These are phyloP conservation scores for Rhododendron simsii DNA, from an alignment of 148 eudicot genomes.

Conservation along the genomic window DNA sequence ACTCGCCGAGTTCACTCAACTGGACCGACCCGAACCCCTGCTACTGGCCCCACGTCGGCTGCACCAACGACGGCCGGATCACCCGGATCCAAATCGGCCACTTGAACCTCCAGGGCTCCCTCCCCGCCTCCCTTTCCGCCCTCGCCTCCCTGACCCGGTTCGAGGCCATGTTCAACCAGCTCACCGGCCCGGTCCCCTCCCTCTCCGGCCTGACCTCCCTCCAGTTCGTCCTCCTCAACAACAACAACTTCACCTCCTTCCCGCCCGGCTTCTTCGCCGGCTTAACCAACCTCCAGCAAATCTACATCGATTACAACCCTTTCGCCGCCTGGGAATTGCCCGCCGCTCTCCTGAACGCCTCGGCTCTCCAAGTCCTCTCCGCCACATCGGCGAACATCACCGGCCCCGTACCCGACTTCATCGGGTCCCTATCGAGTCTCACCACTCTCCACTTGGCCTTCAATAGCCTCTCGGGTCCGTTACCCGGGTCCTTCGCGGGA, in stretches of 20 bases:
- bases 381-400: slow-evolving; percentile 46
- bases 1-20: slow-evolving; percentile 36
- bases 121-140: slow-evolving; percentile 34
- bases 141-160: slow-evolving; percentile 48
- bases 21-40: slow-evolving; percentile 65
- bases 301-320: slow-evolving; percentile 54
- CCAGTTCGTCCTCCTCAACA: slow-evolving; percentile 33
- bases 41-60: slow-evolving; percentile 41
- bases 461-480: slow-evolving; percentile 51
- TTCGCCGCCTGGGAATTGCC: slow-evolving; percentile 60
- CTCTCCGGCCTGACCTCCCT: slow-evolving; percentile 49
- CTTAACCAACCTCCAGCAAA: slow-evolving; percentile 35
- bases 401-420: slow-evolving; percentile 57
- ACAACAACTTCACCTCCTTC: slow-evolving; percentile 43
- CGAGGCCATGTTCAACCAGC: slow-evolving; percentile 45
- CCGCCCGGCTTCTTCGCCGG: slow-evolving; percentile 60
- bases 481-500: slow-evolving; percentile 52
- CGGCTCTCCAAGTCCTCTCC: slow-evolving; percentile 45
- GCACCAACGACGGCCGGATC: slow-evolving; percentile 38
- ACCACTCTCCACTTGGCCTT: slow-evolving; percentile 39
- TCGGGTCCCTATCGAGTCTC: slow-evolving; percentile 45
- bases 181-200: slow-evolving; percentile 64
- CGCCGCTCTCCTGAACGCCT: slow-evolving; percentile 28
- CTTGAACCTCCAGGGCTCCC: slow-evolving; percentile 36
- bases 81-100: slow-evolving; percentile 58